Conservation (phyloP, 495 filamentous ascomycete species). For the Cercophora scortea region DNA sequence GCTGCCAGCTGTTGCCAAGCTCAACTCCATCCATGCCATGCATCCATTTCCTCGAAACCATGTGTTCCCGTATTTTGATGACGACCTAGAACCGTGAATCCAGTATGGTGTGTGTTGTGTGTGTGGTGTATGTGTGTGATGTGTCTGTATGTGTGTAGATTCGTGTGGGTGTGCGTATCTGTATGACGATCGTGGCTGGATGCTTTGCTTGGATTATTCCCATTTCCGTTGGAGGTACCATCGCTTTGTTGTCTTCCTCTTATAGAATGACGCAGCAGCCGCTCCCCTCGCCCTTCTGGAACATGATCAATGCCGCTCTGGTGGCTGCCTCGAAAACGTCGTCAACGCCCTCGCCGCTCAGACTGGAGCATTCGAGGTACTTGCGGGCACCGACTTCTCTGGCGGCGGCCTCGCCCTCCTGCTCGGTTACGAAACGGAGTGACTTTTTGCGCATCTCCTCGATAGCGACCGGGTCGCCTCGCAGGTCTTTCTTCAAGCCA, state of each 20-base stretch:
- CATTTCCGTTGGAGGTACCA: too few species aligned
- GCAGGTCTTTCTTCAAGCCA: slow-evolving; percentile 94
- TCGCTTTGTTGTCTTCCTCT: background rate
- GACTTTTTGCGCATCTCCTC: slow-evolving; percentile 98
- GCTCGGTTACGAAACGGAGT: slow-evolving; percentile 71
- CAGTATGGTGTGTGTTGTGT: too few species aligned
- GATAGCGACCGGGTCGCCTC: slow-evolving; percentile 84
- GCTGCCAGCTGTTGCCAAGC: too few species aligned
- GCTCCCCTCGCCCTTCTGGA: slow-evolving; percentile 74
- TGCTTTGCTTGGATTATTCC: background rate
- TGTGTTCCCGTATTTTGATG: too few species aligned
- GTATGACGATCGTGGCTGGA: background rate
- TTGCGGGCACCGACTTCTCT: slow-evolving; percentile 85
- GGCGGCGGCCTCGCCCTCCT: slow-evolving; percentile 72
- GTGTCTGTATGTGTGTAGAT: too few species aligned
- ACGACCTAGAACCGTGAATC: too few species aligned
- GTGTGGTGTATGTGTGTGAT: too few species aligned
- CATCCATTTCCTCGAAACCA: too few species aligned
- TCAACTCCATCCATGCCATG: background rate
- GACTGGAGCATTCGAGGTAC: slow-evolving; percentile 93
- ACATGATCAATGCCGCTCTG: slow-evolving; percentile 83
- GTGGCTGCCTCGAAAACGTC: slow-evolving; percentile 99
- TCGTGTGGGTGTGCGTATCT: too few species aligned
- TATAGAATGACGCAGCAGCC: slow-evolving; percentile 94
- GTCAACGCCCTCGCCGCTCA: slow-evolving; percentile 97